phyloP scores from a whole-genome alignment of 225 moss, liverwort and hornwort genomes.

The Pleurozium schreberi region DNA sequence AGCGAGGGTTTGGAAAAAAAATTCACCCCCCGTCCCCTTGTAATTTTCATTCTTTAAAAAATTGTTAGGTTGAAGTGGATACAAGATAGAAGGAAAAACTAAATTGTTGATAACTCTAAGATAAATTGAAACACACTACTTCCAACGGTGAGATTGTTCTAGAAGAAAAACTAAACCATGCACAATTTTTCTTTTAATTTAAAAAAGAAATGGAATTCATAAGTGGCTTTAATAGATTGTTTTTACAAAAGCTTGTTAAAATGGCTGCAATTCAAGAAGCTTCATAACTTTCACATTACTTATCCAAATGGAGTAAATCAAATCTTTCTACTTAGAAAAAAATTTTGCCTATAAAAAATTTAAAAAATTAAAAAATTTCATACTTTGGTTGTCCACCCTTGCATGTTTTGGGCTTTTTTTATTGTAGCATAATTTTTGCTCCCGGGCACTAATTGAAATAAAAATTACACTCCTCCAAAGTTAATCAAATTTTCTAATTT shows the following conservation, averaged over 20 bases:
- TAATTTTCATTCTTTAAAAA: background rate
- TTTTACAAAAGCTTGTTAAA: background rate
- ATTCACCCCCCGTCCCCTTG: accelerated
- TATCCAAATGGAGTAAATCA: background rate
- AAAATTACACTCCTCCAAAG: background rate
- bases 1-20: no score
- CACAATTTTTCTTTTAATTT: background rate
- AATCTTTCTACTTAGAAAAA: background rate
- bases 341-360: background rate
- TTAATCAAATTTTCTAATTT: background rate
- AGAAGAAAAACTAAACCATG: background rate
- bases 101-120: background rate
- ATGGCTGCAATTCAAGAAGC: accelerated
- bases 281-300: background rate
- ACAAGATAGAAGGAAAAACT: background rate
- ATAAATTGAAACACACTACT: background rate
- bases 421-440: accelerated
- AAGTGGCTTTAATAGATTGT: background rate
- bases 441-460: background rate
- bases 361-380: no score
- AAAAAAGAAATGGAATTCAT: background rate
- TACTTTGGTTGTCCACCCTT: background rate
- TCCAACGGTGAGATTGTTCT: background rate
- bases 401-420: background rate
- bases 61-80: background rate